Evolutionary conservation across 2,329 filamentous ascomycete species (phyloP).

Genomic region (Aspergillus sp.): DNA sequence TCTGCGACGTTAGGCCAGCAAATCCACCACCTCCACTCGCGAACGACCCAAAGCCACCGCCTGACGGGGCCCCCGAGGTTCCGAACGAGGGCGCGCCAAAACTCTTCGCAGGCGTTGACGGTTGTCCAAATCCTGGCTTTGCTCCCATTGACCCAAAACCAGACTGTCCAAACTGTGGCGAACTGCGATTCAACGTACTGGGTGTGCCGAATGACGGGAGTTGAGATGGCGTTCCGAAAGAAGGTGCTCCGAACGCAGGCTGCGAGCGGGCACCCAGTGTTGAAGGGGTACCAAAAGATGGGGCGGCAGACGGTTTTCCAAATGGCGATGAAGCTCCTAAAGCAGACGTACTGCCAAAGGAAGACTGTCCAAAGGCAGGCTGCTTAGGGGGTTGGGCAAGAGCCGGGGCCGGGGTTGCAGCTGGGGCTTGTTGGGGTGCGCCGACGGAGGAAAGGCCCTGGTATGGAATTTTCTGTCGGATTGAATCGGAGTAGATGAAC

Average conservation of each 20-base stretch:
- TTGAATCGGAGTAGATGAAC: constrained; percentile 85
- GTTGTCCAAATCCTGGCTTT: constrained; percentile 30
- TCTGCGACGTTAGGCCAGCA: constrained; percentile 19
- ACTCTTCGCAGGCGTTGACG: constrained; percentile 26
- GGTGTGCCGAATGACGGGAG: constrained; percentile 30
- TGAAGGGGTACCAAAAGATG: constrained; percentile 30
- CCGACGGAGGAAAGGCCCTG: constrained; percentile 59
- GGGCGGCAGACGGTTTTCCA: constrained; percentile 26
- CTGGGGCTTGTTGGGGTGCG: constrained; percentile 16
- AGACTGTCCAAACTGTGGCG: constrained; percentile 34
- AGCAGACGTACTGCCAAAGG: constrained; percentile 26
- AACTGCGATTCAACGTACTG: constrained; percentile 29
- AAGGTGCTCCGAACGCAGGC: constrained; percentile 27
- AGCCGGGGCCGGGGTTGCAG: constrained; percentile 5
- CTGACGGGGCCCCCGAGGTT: constrained; percentile 16
- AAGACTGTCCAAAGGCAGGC: constrained; percentile 26
- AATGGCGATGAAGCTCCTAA: constrained; percentile 24
- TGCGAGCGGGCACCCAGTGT: constrained; percentile 21
- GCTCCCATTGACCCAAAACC: constrained; percentile 24
- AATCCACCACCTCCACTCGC: constrained; percentile 25
- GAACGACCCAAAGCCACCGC: constrained; percentile 37
- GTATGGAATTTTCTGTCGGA: constrained; percentile 71
- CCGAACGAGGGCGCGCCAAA: constrained; percentile 22
- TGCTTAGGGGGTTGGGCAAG: constrained; percentile 15
- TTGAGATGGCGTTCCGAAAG: constrained; percentile 36